Percentiles rank a stretch among this genome's conserved stretches.
These are phyloP conservation scores for Talaromyces marneffei DNA, from an alignment of 2,329 filamentous ascomycete genomes.

Conservation along the genomic window DNA sequence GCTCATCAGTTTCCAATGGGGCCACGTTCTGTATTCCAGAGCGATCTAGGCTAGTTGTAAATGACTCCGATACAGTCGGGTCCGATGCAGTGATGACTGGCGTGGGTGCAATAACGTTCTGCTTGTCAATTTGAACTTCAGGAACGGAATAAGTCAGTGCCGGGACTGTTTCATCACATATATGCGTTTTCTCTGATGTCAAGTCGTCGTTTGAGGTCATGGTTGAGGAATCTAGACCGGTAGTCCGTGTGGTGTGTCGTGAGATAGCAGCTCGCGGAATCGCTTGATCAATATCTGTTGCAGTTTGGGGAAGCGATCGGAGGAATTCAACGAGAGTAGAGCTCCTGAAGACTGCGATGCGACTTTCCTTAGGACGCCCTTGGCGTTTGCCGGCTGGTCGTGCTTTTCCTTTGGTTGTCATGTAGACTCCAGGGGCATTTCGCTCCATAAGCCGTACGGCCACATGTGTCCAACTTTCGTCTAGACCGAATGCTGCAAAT, in stretches of 20 bases:
- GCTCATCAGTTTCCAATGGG: not conserved
- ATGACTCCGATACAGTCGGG: not conserved
- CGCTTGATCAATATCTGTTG: not conserved
- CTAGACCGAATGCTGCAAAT: constrained; percentile 30
- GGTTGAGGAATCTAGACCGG: not conserved
- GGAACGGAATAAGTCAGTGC: not conserved
- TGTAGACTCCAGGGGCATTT: constrained; percentile 35
- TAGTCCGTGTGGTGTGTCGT: not conserved
- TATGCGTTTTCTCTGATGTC: not conserved
- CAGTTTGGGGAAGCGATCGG: not conserved
- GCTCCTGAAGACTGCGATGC: constrained; percentile 38
- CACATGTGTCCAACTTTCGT: constrained; percentile 39
- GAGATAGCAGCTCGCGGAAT: not conserved
- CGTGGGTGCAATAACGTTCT: not conserved
- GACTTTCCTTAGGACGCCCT: constrained; percentile 35
- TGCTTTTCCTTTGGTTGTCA: constrained; percentile 36
- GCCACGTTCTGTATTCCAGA: not conserved
- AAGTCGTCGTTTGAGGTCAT: not conserved
- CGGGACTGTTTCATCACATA: not conserved
- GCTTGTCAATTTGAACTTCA: not conserved
- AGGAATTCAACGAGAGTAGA: constrained; percentile 12
- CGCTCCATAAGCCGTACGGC: constrained; percentile 33
- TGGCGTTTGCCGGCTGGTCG: constrained; percentile 33
- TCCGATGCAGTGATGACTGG: not conserved
- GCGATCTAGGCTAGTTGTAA: not conserved